Evolutionary conservation across 1,139 yeast species (phyloP).

Genomic region (Pichia cactophila): DNA sequence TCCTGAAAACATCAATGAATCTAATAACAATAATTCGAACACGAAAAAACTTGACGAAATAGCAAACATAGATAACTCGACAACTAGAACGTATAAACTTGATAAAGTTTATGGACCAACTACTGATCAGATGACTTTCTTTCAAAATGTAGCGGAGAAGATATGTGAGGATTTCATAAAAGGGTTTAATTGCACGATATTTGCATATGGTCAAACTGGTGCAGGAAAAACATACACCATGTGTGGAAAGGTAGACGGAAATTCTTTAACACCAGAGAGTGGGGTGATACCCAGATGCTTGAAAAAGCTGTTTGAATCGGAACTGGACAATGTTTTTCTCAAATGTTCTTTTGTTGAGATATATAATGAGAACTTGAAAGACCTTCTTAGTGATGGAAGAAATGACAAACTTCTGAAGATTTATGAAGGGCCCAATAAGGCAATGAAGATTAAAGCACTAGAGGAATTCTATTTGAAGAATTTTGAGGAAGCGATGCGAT

Average conservation of each 20-base stretch:
- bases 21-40: not conserved
- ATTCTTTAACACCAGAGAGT: slow-evolving; percentile 31
- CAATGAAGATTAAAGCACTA: slow-evolving; percentile 34
- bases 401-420: slow-evolving; percentile 35
- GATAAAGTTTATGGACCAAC: slow-evolving; percentile 71
- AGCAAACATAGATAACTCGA: slow-evolving; percentile 11
- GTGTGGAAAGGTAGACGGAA: slow-evolving; percentile 54
- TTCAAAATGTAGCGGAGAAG: slow-evolving; percentile 57
- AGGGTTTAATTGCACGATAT: slow-evolving; percentile 71
- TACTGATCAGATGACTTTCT: slow-evolving; percentile 54
- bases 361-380: slow-evolving; percentile 65
- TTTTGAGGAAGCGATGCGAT: slow-evolving; percentile 46
- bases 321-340: slow-evolving; percentile 26
- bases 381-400: slow-evolving; percentile 43
- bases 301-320: slow-evolving; percentile 40
- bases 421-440: slow-evolving; percentile 36
- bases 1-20: slow-evolving; percentile 16
- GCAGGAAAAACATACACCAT: slow-evolving; percentile 85
- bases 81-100: slow-evolving; percentile 48
- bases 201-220: slow-evolving; percentile 89
- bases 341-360: slow-evolving; percentile 68
- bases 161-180: slow-evolving; percentile 56
- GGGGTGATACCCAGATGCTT: slow-evolving; percentile 68
- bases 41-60: not conserved
- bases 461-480: slow-evolving; percentile 46